These are phyloP conservation scores for Vitis hybrid DNA, from an alignment of 177 flowering plant genomes.

Conservation along the genomic window DNA sequence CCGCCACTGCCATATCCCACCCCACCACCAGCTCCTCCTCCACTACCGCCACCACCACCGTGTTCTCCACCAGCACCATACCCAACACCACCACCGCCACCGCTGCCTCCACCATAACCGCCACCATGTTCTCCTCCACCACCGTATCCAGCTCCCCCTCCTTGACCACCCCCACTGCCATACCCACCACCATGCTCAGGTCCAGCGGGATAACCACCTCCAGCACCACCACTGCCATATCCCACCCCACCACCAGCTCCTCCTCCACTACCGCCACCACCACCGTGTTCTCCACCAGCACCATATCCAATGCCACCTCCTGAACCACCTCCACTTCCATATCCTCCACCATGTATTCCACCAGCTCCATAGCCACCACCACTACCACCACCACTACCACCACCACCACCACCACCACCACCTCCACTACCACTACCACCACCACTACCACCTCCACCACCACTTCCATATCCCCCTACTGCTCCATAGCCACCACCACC, in stretches of 20 bases:
- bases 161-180: slow-evolving; percentile 8
- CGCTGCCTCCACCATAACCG: slow-evolving; percentile 11
- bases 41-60: slow-evolving; percentile 15
- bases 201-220: slow-evolving; percentile 15
- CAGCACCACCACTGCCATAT: slow-evolving; percentile 4
- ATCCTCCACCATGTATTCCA: too few species aligned
- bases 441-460: slow-evolving; percentile 13
- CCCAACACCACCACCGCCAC: slow-evolving; percentile 9
- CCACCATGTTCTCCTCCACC: slow-evolving; percentile 11
- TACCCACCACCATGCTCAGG: slow-evolving; percentile 21
- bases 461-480: slow-evolving; percentile 1
- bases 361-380: too few species aligned
- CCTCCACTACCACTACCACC: too few species aligned
- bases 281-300: slow-evolving; percentile 21
- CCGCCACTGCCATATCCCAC: slow-evolving; percentile 6
- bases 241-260: too few species aligned
- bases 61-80: slow-evolving; percentile 5
- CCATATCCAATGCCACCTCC: too few species aligned
- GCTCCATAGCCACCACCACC: slow-evolving; percentile 15
- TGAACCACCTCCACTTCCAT: too few species aligned
- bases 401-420: too few species aligned
- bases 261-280: too few species aligned
- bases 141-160: slow-evolving; percentile 13
- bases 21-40: slow-evolving; percentile 21
- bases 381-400: too few species aligned